A percentile compares a stretch with the other conserved stretches of the same genome.
Evolutionary conservation across 1,139 yeast species (phyloP).

Genomic region (Hansenula lynferdii): DNA sequence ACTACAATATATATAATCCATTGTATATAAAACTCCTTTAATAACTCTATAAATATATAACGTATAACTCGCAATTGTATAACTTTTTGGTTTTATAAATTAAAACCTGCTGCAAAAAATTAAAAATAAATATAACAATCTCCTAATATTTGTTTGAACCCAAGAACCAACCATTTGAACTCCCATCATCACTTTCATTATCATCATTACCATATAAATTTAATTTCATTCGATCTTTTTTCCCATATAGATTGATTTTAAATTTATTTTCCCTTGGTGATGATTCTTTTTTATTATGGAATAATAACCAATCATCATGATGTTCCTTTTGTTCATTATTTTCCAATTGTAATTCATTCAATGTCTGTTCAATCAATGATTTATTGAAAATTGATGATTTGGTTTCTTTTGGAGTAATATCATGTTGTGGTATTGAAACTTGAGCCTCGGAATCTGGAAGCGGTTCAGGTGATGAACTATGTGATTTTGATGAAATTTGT

Average conservation of each 20-base stretch:
- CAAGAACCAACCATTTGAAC: constrained; percentile 4
- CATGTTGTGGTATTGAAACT: no score
- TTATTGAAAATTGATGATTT: constrained; percentile 16
- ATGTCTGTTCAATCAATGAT: constrained; percentile 18
- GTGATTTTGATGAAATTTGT: constrained; percentile 3
- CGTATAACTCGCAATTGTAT: no score
- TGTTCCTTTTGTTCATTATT: neutral
- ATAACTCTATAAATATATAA: no score
- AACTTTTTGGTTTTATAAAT: no score
- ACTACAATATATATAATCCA: no score
- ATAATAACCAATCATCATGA: neutral
- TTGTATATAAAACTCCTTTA: no score
- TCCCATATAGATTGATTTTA: constrained; percentile 3
- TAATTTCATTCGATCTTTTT: constrained; percentile 1
- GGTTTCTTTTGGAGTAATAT: no score
- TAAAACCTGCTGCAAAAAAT: no score
- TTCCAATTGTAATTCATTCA: constrained; percentile 8
- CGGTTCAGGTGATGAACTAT: neutral
- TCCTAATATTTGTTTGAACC: constrained; percentile 6
- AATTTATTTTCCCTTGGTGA: neutral
- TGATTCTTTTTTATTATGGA: neutral
- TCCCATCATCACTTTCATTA: neutral
- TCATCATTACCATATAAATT: constrained; percentile 4
- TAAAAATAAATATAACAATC: no score
- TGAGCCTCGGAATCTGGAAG: neutral